Conservation (phyloP, 2,329 filamentous ascomycete genomes). For the Penicillium sp. region DNA sequence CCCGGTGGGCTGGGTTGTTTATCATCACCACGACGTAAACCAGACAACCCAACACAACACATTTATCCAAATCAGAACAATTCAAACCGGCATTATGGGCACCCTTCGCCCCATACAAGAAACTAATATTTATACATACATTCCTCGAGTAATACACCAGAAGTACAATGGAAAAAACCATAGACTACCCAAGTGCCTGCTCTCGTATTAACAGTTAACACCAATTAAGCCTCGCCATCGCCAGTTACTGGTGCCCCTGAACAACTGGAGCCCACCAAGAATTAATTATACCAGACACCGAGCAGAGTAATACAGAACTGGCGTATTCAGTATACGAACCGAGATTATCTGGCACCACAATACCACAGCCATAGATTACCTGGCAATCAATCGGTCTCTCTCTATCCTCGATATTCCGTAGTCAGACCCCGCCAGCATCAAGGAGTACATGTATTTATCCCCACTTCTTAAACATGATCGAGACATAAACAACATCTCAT, state of each 20-base stretch:
- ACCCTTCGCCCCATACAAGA: background rate
- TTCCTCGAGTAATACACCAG: background rate
- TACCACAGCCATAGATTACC: background rate
- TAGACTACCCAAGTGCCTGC: background rate
- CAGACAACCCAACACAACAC: background rate
- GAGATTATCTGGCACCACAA: too few relatives aligned
- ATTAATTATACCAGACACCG: rapidly evolving
- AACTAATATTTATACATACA: background rate
- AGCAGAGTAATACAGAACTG: background rate
- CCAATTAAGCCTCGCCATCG: too few relatives aligned
- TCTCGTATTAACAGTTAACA: background rate
- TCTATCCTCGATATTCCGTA: background rate
- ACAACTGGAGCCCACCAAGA: background rate
- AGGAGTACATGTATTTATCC: background rate
- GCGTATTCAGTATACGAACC: too few relatives aligned
- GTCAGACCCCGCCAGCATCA: background rate
- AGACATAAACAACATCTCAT: background rate
- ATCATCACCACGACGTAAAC: too few relatives aligned
- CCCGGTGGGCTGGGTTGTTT: background rate
- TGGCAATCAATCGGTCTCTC: background rate
- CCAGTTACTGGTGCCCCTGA: background rate
- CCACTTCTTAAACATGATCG: too few relatives aligned
- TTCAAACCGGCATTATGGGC: background rate
- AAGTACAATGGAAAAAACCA: background rate
- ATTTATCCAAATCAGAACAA: background rate